Evolutionary conservation across 192 early-diverging fungal genomes (phyloP).

Genomic region (Obelidium mucronatum): DNA sequence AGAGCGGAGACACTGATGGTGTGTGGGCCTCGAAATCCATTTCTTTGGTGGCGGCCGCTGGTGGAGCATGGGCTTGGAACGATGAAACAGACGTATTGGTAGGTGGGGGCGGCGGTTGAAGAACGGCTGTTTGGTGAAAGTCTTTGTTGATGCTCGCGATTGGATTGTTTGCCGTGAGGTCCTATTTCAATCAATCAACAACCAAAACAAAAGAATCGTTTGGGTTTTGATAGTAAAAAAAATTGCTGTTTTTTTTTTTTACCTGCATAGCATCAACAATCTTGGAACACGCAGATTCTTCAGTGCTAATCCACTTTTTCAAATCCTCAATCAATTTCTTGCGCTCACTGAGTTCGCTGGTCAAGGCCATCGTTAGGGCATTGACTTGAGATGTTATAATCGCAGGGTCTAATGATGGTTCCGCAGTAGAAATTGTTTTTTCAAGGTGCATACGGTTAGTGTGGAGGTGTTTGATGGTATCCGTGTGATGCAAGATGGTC

Average conservation of each 20-base stretch:
- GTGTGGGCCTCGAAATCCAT: slow-evolving; percentile 7
- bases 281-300: slow-evolving; percentile 16
- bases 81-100: background rate
- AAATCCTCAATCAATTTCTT: slow-evolving; percentile 30
- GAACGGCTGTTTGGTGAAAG: background rate
- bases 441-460: slow-evolving; percentile 24
- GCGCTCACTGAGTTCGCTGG: slow-evolving; percentile 24
- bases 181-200: too few relatives aligned
- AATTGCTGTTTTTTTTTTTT: background rate
- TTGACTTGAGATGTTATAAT: slow-evolving; percentile 23
- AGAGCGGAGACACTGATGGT: background rate
- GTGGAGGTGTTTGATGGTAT: slow-evolving; percentile 27
- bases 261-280: slow-evolving; percentile 32
- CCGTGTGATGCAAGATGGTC: slow-evolving; percentile 23
- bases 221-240: too few relatives aligned
- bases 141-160: background rate
- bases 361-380: slow-evolving; percentile 18
- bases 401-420: background rate
- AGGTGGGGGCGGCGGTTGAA: background rate
- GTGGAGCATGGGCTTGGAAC: slow-evolving; percentile 8
- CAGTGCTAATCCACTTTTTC: slow-evolving; percentile 29
- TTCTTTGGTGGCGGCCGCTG: background rate
- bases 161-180: background rate
- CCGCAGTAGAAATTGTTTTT: slow-evolving; percentile 18
- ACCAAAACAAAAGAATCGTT: too few relatives aligned